Conservation (phyloP, 345 rosid genomes). For the Viola odorata region DNA sequence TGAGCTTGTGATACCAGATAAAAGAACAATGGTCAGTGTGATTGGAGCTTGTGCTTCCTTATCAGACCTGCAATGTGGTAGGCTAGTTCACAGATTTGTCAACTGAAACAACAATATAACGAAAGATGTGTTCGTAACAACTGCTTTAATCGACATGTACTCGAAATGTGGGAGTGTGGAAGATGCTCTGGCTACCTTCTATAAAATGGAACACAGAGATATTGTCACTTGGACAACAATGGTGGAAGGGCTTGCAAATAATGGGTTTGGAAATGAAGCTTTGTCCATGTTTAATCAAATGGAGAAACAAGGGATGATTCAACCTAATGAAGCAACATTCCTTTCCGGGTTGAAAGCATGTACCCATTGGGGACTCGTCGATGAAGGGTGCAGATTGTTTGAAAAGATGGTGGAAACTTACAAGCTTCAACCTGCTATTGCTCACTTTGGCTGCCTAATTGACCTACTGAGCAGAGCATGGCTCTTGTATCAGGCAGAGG, state of each 20-base stretch:
- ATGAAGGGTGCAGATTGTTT: conserved; percentile 15
- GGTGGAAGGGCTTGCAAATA: conserved; percentile 30
- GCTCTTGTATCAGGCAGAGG: conserved; percentile 20
- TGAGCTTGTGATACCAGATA: conserved; percentile 17
- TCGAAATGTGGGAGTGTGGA: conserved; percentile 25
- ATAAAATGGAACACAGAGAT: conserved; percentile 25
- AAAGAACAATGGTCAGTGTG: conserved; percentile 19
- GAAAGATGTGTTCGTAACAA: conserved; percentile 22
- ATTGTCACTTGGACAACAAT: conserved; percentile 25
- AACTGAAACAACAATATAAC: conserved; percentile 13
- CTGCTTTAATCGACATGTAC: conserved; percentile 27
- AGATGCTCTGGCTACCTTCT: conserved; percentile 28
- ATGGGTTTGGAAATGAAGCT: conserved; percentile 20
- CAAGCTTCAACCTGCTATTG: conserved; percentile 12
- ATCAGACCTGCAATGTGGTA: conserved; percentile 19
- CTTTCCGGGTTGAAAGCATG: conserved; percentile 21
- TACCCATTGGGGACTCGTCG: conserved; percentile 24
- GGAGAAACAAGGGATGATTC: conserved; percentile 16
- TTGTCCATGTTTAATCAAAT: conserved; percentile 14
- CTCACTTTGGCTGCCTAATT: conserved; percentile 25
- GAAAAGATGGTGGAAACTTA: conserved; percentile 14
- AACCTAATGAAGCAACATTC: conserved; percentile 26
- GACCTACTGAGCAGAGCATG: conserved; percentile 28
- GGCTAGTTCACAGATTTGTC: conserved; percentile 18
- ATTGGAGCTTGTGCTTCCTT: conserved; percentile 26